Base-by-base conservation (phyloP, 495 filamentous ascomycete species). In the Platismatia glauca region DNA sequence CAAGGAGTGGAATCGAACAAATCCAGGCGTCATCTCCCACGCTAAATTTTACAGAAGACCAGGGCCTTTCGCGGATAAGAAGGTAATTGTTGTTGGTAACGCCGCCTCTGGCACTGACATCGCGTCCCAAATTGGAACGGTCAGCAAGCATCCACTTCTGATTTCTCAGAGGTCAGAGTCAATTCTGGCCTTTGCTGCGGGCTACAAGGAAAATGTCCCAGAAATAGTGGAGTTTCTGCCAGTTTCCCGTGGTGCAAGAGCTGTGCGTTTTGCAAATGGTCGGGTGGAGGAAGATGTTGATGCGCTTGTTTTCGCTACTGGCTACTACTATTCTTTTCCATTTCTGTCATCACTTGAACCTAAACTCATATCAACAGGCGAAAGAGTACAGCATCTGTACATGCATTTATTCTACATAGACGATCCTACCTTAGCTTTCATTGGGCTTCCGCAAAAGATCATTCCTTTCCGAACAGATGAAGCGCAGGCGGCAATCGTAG, bases 401-500 rank as follows among this genome's bases (percentile, higher is more conserved):
- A 79, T 87, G 62, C 89, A 97, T 60, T 70, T 96, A 7, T 87
- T 96, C 71, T 86, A 88, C 69, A 85, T 81, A 18, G 74, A 82
- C 5, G 81, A 89, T 57, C 89, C 92, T 5, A 93, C 90, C 0
- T 75, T 98, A 6, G 86, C 84, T 3, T 91, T 96, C 65, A 78
- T 87, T 0, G 87, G 81, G 0, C 74, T 97, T 27, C 83, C 86
- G 4, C 86, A 90, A 64, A 87, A 88, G 64, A 83, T 95, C 15
- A 86, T 95, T 31, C 92, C 93, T 4, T 96, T 96, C 68, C 86
- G 88, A 4, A 68, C 91, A 8, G 77, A 84, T 1, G 89, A 96
- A 69, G 82, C 80, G n/a, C 92, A 96, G 70, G 85, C 83, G 5
- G 85, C 89, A 13, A 79, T 88, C 4, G 80, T 96, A 60, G 84